Evolutionary conservation across 768 basidiomycete species (phyloP), one percentile per base, ranked within the genome.

Genomic region (Flagelloscypha sp.): DNA sequence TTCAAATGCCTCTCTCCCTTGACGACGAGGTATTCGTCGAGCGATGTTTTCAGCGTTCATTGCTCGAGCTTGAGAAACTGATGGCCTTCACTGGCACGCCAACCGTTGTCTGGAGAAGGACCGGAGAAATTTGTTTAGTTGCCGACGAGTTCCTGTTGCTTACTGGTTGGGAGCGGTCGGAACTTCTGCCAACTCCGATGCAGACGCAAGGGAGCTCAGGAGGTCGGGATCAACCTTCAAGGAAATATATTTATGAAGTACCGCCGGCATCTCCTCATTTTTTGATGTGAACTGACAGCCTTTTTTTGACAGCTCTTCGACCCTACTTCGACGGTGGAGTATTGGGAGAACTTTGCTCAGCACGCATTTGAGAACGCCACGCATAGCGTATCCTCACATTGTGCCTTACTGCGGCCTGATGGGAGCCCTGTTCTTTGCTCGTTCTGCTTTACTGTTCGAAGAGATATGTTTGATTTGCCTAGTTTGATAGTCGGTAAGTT

Each of bases 301-400:
- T 25, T 23, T 34, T 32, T 31, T 31, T 28, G n/a, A 24, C 52
- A 93, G 85, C 65, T 98, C 35, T 93, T 98, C 54, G 90, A 95
- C 62, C 88, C 92, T 55, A 84, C 89, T 56, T 93, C 90, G 33
- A 87, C 81, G 34, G 93, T 95, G 34, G 85, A 90, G 55, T 92
- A 90, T 55, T 92, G 86, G 83, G 95, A 98, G 59, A 89, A 86
- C 57, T 98, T 98, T 55, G 88, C 89, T 18, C 78, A 82, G 33
- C 90, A 97, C 58, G 94, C 95, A 6, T 99, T 99, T 49, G 94
- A 99, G 57, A 95, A 92, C 59, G 89, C 92, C 34, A 88, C 90
- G 24, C 90, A 90, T 61, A 87, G 88, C 2, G 88, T 98, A 35
- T 93, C 90, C 57, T 85, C 87, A 40, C 85, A 92, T 48, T 92